A percentile compares a stretch with the other conserved stretches of the same genome.
These are phyloP conservation scores for Vararia minispora DNA, from an alignment of 768 basidiomycete genomes.

Conservation along the genomic window DNA sequence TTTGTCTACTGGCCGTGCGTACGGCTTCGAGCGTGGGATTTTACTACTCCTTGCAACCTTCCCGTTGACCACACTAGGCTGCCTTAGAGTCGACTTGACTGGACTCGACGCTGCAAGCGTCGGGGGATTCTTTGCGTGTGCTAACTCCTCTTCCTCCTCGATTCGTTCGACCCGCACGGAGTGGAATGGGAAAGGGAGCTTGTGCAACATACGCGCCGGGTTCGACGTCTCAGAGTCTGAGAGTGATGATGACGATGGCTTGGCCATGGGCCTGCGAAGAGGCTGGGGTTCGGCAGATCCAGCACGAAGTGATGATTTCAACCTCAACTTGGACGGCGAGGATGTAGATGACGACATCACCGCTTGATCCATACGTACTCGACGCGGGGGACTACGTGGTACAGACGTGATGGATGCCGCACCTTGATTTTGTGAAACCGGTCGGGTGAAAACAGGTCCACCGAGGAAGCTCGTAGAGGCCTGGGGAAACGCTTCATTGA, in stretches of 20 bases:
- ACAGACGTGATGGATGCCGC: too few species aligned
- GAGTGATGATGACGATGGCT: conserved; percentile 6
- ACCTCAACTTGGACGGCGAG: conserved; percentile 1
- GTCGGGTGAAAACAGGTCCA: conserved; percentile 11
- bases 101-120: conserved; percentile 6
- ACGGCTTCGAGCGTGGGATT: conserved; percentile 25
- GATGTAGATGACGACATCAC: not conserved
- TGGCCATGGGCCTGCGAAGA: not conserved
- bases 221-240: conserved; percentile 12
- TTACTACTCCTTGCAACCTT: too few species aligned
- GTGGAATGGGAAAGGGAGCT: conserved; percentile 4
- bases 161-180: conserved; percentile 5
- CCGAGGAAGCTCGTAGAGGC: conserved; percentile 8
- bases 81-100: conserved; percentile 15
- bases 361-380: not conserved
- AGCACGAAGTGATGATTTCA: too few species aligned
- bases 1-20: conserved; percentile 16
- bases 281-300: conserved; percentile 12
- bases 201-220: conserved; percentile 7
- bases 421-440: conserved; percentile 1
- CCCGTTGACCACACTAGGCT: conserved; percentile 20
- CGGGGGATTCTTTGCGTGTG: conserved; percentile 1
- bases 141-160: conserved; percentile 6
- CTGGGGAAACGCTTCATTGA: conserved; percentile 8
- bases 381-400: conserved; percentile 9